A percentile compares a stretch with the other conserved stretches of the same genome.
These are phyloP conservation scores for Citrus hindsii DNA, from an alignment of 345 rosid species.

Conservation along the genomic window DNA sequence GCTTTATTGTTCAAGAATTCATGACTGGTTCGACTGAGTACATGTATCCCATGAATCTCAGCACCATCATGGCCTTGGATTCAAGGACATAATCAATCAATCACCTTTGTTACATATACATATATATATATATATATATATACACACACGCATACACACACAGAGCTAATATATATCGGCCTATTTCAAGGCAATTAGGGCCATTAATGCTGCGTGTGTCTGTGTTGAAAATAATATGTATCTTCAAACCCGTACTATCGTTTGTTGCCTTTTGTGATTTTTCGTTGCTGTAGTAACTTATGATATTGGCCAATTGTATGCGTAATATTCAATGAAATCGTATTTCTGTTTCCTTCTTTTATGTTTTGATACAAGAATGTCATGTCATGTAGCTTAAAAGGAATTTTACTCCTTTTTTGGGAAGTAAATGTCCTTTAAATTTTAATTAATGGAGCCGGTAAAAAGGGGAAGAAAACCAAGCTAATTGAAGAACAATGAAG, in stretches of 20 bases:
- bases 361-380: not conserved
- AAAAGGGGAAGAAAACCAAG: too few species aligned
- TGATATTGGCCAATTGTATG: not conserved
- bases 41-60: slow-evolving; percentile 91
- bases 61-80: slow-evolving; percentile 64
- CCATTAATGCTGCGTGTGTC: not conserved
- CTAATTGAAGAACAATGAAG: too few species aligned
- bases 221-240: not conserved
- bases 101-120: not conserved
- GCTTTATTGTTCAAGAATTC: slow-evolving; percentile 50
- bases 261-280: not conserved
- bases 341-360: not conserved
- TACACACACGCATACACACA: too few species aligned
- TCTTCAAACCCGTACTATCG: too few species aligned
- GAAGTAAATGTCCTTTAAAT: too few species aligned
- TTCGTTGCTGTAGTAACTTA: not conserved
- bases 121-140: too few species aligned
- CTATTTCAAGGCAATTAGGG: not conserved
- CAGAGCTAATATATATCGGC: too few species aligned
- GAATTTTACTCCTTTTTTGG: too few species aligned
- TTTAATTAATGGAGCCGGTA: too few species aligned
- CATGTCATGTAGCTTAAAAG: too few species aligned
- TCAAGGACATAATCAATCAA: slow-evolving; percentile 16
- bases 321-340: not conserved
- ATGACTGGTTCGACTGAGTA: slow-evolving; percentile 43